phyloP scores from a whole-genome alignment of 2,329 filamentous ascomycete species.

The Fusarium sp. region DNA sequence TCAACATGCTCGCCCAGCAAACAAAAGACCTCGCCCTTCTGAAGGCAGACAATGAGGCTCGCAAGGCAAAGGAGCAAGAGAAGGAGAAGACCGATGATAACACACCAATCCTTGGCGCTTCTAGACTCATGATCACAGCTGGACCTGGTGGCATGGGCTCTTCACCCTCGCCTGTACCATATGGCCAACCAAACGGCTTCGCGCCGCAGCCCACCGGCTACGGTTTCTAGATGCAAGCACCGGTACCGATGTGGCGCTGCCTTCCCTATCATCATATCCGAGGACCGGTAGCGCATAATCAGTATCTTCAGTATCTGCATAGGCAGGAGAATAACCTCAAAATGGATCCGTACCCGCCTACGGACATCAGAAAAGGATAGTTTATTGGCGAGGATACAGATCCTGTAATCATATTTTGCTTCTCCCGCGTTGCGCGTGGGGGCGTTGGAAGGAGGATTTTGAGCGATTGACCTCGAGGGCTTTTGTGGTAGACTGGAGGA shows the following conservation, averaged over 20 bases:
- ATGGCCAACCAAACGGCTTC: slow-evolving; percentile 84
- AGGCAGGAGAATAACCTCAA: slow-evolving; percentile 5
- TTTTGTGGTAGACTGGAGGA: slow-evolving; percentile 41
- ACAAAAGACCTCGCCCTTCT: slow-evolving; percentile 83
- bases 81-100: slow-evolving; percentile 89
- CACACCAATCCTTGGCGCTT: slow-evolving; percentile 89
- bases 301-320: slow-evolving; percentile 3
- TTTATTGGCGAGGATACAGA: slow-evolving; percentile 39
- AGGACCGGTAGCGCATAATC: slow-evolving; percentile 7
- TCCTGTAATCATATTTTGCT: slow-evolving; percentile 45
- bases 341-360: slow-evolving; percentile 1
- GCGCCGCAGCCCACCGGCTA: slow-evolving; percentile 88
- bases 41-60: slow-evolving; percentile 96
- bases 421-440: slow-evolving; percentile 28
- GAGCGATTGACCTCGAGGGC: slow-evolving; percentile 37
- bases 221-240: slow-evolving; percentile 60
- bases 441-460: slow-evolving; percentile 32
- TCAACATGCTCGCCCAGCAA: slow-evolving; percentile 95
- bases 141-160: slow-evolving; percentile 67
- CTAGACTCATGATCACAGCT: slow-evolving; percentile 94
- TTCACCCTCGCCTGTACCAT: slow-evolving; percentile 71
- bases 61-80: slow-evolving; percentile 78
- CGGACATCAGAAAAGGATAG: slow-evolving; percentile 26
- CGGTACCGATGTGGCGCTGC: slow-evolving; percentile 44
- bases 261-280: slow-evolving; percentile 22